phyloP scores from a whole-genome alignment of 129 eudicot genomes.

The Heracleum sosnowskyi region DNA sequence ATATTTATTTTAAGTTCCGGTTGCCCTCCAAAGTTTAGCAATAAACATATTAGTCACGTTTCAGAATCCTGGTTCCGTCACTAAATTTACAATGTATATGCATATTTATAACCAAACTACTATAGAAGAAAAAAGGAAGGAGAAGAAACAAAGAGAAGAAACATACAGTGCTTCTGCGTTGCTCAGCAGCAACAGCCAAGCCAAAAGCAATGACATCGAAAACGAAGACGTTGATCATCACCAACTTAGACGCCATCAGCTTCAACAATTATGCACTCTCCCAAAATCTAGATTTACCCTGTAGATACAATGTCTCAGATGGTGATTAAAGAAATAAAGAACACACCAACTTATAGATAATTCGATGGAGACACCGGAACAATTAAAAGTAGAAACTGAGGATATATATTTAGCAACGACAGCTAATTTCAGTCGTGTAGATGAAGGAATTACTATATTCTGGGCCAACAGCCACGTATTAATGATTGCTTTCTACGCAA shows the following conservation, averaged over 20 bases:
- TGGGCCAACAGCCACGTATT: background rate
- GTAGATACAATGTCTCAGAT: too few relatives aligned
- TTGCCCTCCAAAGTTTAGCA: too few relatives aligned
- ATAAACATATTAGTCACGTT: background rate
- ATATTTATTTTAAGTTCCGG: too few relatives aligned
- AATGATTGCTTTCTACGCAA: background rate
- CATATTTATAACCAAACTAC: background rate
- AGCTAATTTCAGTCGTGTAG: background rate
- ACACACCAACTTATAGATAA: too few relatives aligned
- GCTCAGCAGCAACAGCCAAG: constrained; percentile 79
- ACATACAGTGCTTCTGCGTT: constrained; percentile 63
- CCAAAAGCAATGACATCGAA: constrained; percentile 66
- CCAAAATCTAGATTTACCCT: too few relatives aligned
- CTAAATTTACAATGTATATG: background rate
- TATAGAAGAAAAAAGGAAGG: background rate
- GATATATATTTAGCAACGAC: too few relatives aligned
- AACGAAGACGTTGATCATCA: constrained; percentile 31
- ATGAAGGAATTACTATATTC: background rate
- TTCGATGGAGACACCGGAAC: background rate
- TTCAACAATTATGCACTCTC: background rate
- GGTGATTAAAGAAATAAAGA: too few relatives aligned
- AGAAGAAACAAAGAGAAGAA: background rate
- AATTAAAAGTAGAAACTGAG: too few relatives aligned
- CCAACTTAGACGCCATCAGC: constrained; percentile 64
- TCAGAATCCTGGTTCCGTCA: background rate